These are phyloP conservation scores for Stephania cephalantha DNA, from an alignment of 164 flowering plant genomes.

Conservation along the genomic window DNA sequence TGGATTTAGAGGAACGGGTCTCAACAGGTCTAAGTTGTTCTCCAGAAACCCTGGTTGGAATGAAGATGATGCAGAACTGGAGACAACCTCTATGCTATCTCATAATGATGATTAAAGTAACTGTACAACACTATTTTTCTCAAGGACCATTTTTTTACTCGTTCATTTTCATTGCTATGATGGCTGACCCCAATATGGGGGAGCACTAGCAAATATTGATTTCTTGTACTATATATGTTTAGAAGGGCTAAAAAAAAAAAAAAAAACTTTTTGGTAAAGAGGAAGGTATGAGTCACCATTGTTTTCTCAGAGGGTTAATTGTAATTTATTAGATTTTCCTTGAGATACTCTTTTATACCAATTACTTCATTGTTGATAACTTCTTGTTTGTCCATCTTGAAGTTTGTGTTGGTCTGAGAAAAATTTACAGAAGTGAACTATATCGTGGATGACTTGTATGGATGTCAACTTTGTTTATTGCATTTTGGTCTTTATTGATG, in stretches of 20 bases:
- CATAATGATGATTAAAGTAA: slow-evolving; percentile 24
- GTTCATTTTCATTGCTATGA: slow-evolving; percentile 14
- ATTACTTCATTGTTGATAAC: neutral
- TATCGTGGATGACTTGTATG: too few relatives aligned
- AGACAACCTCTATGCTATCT: slow-evolving; percentile 37
- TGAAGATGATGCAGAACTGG: slow-evolving; percentile 43
- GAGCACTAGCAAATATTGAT: neutral
- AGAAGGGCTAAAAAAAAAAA: neutral
- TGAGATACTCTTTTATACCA: neutral
- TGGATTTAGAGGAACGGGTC: slow-evolving; percentile 65
- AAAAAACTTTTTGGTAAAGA: neutral
- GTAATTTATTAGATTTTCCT: slow-evolving; percentile 5
- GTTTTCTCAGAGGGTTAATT: slow-evolving; percentile 3
- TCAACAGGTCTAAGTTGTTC: slow-evolving; percentile 49
- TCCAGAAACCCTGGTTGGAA: slow-evolving; percentile 54
- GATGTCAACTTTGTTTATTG: neutral
- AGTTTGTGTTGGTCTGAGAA: neutral
- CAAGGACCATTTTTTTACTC: neutral
- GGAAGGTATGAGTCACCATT: neutral
- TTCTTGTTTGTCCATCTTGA: neutral
- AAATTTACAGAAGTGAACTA: neutral
- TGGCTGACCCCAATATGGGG: slow-evolving; percentile 11
- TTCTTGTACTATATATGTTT: neutral
- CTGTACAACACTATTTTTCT: neutral
- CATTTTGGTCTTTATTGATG: neutral